phyloP scores from a whole-genome alignment of 805 yeast species.

The Lipomyces lipofer region DNA sequence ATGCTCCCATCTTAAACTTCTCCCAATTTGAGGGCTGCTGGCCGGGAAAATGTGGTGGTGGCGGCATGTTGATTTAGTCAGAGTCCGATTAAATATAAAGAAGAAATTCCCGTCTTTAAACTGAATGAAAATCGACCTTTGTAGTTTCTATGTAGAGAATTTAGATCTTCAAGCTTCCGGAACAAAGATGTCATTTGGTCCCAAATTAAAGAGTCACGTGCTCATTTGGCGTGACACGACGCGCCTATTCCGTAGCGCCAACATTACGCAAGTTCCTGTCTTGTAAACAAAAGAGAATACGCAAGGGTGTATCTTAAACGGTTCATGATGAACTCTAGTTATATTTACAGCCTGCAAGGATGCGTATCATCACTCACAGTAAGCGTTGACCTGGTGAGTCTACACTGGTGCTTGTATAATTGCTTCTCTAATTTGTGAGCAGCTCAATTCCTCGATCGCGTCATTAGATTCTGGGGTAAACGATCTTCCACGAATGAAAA shows the following conservation, averaged over 20 bases:
- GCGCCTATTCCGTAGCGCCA: too few relatives aligned
- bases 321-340: slow-evolving; percentile 25
- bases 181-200: too few relatives aligned
- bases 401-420: not conserved
- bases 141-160: too few relatives aligned
- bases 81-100: not conserved
- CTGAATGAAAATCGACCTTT: too few relatives aligned
- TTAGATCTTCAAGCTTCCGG: too few relatives aligned
- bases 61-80: slow-evolving; percentile 27
- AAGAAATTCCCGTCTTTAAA: not conserved
- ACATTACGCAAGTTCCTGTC: too few relatives aligned
- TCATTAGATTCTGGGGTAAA: slow-evolving; percentile 21
- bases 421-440: not conserved
- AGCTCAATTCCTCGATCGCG: slow-evolving; percentile 24
- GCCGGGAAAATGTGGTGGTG: slow-evolving; percentile 33
- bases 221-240: too few relatives aligned
- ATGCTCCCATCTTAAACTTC: slow-evolving; percentile 96
- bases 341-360: slow-evolving; percentile 29
- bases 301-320: too few relatives aligned
- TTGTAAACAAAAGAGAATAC: too few relatives aligned
- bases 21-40: slow-evolving; percentile 78
- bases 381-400: slow-evolving; percentile 24
- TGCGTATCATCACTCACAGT: slow-evolving; percentile 25
- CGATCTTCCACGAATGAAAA: slow-evolving; percentile 33
- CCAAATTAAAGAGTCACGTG: too few relatives aligned